phyloP scores from a whole-genome alignment of 1,139 yeast species.

The Lodderomyces elongisporus region DNA sequence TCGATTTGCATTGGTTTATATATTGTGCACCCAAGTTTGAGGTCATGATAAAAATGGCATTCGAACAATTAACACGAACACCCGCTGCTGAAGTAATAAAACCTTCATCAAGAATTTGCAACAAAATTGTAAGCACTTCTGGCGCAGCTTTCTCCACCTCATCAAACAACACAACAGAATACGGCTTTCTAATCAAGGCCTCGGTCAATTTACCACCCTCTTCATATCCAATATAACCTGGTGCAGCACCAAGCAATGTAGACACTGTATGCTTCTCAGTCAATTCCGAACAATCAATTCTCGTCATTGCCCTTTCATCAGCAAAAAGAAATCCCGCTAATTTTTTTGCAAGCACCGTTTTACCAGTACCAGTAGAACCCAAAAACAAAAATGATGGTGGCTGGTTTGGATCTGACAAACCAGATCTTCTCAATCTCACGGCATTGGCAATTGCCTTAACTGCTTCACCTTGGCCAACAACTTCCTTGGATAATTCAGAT shows the following conservation, averaged over 20 bases:
- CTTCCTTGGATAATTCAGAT: slow-evolving; percentile 70
- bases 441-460: slow-evolving; percentile 96
- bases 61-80: slow-evolving; percentile 86
- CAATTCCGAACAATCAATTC: slow-evolving; percentile 96
- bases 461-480: slow-evolving; percentile 95
- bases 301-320: slow-evolving; percentile 92
- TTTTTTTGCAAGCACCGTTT: slow-evolving; percentile 95
- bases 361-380: slow-evolving; percentile 97
- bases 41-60: slow-evolving; percentile 91
- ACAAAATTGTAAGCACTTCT: slow-evolving; percentile 84
- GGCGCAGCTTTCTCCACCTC: slow-evolving; percentile 99
- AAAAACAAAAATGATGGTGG: slow-evolving; percentile 94
- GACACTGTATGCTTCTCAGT: slow-evolving; percentile 95
- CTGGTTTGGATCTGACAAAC: slow-evolving; percentile 90
- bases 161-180: slow-evolving; percentile 89
- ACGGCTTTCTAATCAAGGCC: slow-evolving; percentile 85
- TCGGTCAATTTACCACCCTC: slow-evolving; percentile 97
- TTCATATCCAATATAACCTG: slow-evolving; percentile 97
- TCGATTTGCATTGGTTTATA: slow-evolving; percentile 62
- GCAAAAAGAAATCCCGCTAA: slow-evolving; percentile 93
- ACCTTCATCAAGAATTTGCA: slow-evolving; percentile 95
- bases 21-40: slow-evolving; percentile 95
- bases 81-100: slow-evolving; percentile 93
- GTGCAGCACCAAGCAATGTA: slow-evolving; percentile 93
- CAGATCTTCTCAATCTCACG: slow-evolving; percentile 89